These are phyloP conservation scores for Acer campestre DNA, from an alignment of 345 rosid genomes.

Conservation along the genomic window DNA sequence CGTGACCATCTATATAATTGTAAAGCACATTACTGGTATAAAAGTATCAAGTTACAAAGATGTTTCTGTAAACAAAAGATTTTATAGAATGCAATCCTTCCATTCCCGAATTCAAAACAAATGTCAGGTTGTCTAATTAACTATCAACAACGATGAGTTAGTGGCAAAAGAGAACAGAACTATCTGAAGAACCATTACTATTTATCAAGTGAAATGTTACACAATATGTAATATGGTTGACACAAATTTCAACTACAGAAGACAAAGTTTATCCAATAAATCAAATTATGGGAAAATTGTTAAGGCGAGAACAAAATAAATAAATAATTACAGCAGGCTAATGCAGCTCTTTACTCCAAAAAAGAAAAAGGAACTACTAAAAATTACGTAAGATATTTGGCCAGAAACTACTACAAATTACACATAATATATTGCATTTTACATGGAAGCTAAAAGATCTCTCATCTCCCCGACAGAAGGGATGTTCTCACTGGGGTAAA, in stretches of 20 bases:
- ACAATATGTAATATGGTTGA: neutral
- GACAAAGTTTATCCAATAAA: constrained; percentile 13
- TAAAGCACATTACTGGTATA: neutral
- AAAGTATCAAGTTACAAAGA: neutral
- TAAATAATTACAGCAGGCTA: constrained; percentile 29
- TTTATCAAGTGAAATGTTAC: neutral
- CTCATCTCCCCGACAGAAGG: constrained; percentile 80
- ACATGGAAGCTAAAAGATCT: constrained; percentile 81
- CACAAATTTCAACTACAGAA: neutral
- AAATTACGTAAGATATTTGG: constrained; percentile 10
- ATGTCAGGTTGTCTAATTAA: too few species aligned
- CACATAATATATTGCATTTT: constrained; percentile 27
- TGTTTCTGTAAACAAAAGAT: neutral
- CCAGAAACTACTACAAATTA: neutral
- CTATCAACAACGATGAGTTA: too few species aligned
- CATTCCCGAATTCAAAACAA: too few species aligned
- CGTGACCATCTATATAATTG: neutral
- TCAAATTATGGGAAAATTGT: constrained; percentile 13
- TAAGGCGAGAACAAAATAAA: neutral
- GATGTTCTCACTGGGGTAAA: constrained; percentile 78
- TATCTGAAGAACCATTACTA: neutral
- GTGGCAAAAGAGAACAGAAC: neutral
- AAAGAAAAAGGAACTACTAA: neutral
- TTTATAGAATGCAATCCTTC: neutral
- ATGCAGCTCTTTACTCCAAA: constrained; percentile 19